These are phyloP conservation scores for Neobulgaria alba DNA, from an alignment of 2,329 filamentous ascomycete genomes.

Conservation along the genomic window DNA sequence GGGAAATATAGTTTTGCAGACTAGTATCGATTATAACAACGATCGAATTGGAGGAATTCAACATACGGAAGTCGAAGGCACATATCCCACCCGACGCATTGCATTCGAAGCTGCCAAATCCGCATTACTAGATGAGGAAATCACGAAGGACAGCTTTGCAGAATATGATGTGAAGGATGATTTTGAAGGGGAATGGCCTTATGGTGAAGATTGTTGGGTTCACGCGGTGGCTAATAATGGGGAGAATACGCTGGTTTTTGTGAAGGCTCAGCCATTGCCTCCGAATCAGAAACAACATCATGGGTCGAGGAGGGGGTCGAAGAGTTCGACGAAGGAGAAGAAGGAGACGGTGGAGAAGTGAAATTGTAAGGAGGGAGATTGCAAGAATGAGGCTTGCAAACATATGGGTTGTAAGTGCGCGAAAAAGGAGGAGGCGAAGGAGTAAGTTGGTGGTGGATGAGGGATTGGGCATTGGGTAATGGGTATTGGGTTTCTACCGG, in stretches of 20 bases:
- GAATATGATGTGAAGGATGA: constrained; percentile 31
- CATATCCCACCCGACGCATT: constrained; percentile 28
- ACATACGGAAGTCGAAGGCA: constrained; percentile 33
- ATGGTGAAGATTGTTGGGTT: constrained; percentile 36
- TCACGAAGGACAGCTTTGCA: constrained; percentile 29
- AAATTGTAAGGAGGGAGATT: not conserved
- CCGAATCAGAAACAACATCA: constrained; percentile 3
- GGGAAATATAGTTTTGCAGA: constrained; percentile 33
- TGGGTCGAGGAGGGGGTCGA: not conserved
- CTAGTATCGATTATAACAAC: constrained; percentile 33
- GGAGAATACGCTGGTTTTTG: constrained; percentile 33
- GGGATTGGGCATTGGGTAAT: no score
- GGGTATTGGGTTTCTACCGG: no score
- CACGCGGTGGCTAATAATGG: constrained; percentile 36
- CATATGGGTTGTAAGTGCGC: no score
- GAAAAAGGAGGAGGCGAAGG: no score
- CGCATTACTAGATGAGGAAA: constrained; percentile 25
- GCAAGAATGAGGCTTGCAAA: not conserved
- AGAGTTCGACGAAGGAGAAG: not conserved
- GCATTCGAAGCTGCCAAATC: constrained; percentile 30
- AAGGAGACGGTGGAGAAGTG: not conserved
- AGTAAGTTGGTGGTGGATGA: no score
- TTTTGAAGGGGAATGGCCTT: constrained; percentile 32
- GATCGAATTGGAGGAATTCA: constrained; percentile 31
- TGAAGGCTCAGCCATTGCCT: constrained; percentile 29